phyloP scores from a whole-genome alignment of 768 basidiomycete species.

The Porphyrellus cyaneotinctus region DNA sequence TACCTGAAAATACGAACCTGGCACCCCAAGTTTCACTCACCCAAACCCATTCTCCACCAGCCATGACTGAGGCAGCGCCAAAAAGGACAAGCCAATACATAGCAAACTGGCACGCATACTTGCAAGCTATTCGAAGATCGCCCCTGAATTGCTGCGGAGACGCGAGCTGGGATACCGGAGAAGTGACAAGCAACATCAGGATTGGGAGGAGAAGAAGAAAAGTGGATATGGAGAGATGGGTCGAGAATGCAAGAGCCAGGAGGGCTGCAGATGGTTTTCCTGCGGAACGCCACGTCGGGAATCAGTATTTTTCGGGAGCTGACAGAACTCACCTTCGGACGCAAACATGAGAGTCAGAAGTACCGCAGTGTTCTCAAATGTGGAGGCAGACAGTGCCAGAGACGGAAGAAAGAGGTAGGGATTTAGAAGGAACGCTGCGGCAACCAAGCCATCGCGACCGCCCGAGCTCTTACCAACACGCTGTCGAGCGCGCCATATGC shows the following conservation, averaged over 20 bases:
- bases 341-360: slow-evolving; percentile 70
- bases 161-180: slow-evolving; percentile 64
- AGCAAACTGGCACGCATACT: slow-evolving; percentile 45
- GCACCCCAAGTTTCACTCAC: slow-evolving; percentile 80
- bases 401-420: slow-evolving; percentile 82
- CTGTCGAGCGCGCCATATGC: slow-evolving; percentile 65
- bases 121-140: slow-evolving; percentile 3
- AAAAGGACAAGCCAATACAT: slow-evolving; percentile 46
- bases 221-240: slow-evolving; percentile 72
- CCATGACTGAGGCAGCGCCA: slow-evolving; percentile 46
- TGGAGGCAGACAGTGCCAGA: slow-evolving; percentile 77
- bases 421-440: slow-evolving; percentile 74
- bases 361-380: slow-evolving; percentile 72
- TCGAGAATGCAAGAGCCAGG: slow-evolving; percentile 63
- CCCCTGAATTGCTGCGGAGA: slow-evolving; percentile 43
- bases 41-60: slow-evolving; percentile 66
- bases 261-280: slow-evolving; percentile 57
- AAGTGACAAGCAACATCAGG: slow-evolving; percentile 56
- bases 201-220: slow-evolving; percentile 63
- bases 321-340: slow-evolving; percentile 46
- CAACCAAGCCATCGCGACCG: slow-evolving; percentile 57
- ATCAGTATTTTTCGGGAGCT: not conserved
- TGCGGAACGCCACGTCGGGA: slow-evolving; percentile 26
- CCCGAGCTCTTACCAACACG: slow-evolving; percentile 37
- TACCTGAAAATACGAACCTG: slow-evolving; percentile 44